These are phyloP conservation scores for Leccinum ochraceum DNA, from an alignment of 768 basidiomycete species.

Conservation along the genomic window DNA sequence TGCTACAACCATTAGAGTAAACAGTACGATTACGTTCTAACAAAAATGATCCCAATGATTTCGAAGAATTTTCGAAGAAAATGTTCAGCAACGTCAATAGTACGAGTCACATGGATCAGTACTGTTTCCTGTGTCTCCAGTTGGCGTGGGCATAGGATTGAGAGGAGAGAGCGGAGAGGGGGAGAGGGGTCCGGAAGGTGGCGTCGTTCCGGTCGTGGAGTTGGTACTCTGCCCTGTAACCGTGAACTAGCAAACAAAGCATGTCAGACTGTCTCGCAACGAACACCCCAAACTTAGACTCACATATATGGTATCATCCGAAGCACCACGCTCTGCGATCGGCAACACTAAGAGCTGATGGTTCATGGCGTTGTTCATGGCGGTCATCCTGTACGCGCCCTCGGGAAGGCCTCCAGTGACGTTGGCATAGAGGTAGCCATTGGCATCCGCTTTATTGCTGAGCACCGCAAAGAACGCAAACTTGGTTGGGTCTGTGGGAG, in stretches of 20 bases:
- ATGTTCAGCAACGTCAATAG: background rate
- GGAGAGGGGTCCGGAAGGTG: slow-evolving; percentile 5
- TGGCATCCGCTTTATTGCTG: slow-evolving; percentile 42
- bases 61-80: background rate
- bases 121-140: background rate
- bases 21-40: slow-evolving; percentile 12
- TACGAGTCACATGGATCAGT: slow-evolving; percentile 7
- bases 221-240: slow-evolving; percentile 21
- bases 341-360: slow-evolving; percentile 41
- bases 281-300: slow-evolving; percentile 12
- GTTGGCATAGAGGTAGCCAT: slow-evolving; percentile 46
- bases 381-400: slow-evolving; percentile 50
- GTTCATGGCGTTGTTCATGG: slow-evolving; percentile 48
- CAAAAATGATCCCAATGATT: slow-evolving; percentile 1
- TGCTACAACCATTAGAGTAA: slow-evolving; percentile 2
- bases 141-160: slow-evolving; percentile 2
- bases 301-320: slow-evolving; percentile 46
- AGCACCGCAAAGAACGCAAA: slow-evolving; percentile 64
- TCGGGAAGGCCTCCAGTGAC: slow-evolving; percentile 55
- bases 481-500: slow-evolving; percentile 45
- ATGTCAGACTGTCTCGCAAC: slow-evolving; percentile 6
- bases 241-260: slow-evolving; percentile 24
- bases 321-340: slow-evolving; percentile 40
- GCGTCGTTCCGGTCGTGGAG: slow-evolving; percentile 5
- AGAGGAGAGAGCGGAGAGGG: background rate